Conservation (phyloP, 805 yeast species). For the Tetrapisispora namnaoensis region DNA sequence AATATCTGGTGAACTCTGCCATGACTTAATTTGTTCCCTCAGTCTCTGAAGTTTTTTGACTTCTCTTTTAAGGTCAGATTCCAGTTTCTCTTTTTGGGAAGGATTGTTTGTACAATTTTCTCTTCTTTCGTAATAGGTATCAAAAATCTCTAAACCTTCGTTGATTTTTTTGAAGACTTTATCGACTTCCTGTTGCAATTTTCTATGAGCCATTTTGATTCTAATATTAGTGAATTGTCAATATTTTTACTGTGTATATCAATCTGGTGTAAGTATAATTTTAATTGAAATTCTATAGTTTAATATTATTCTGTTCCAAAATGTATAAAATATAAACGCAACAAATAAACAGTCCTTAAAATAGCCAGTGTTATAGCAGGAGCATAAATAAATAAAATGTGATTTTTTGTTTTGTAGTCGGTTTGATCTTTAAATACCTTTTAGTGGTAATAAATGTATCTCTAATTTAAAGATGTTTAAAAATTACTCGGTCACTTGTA, state of each 20-base stretch:
- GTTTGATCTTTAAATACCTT: too few relatives aligned
- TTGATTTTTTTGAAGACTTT: constrained; percentile 77
- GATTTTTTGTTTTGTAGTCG: too few relatives aligned
- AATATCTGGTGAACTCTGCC: constrained; percentile 87
- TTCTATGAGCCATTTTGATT: constrained; percentile 36
- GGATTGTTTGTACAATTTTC: constrained; percentile 65
- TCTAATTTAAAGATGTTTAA: too few relatives aligned
- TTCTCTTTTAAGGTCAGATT: constrained; percentile 86
- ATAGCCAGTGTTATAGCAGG: not conserved
- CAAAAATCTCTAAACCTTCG: constrained; percentile 83
- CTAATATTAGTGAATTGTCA: not conserved
- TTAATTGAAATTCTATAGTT: not conserved
- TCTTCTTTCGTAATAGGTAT: constrained; percentile 76
- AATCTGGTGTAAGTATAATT: too few relatives aligned
- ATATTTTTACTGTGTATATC: too few relatives aligned
- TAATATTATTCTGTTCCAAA: not conserved
- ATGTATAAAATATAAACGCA: too few relatives aligned
- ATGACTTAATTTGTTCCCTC: constrained; percentile 89
- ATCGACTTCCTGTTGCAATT: constrained; percentile 67
- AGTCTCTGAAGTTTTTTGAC: constrained; percentile 88
- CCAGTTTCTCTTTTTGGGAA: constrained; percentile 88
- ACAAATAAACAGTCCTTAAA: not conserved
- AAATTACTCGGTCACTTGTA: too few relatives aligned
- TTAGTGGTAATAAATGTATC: too few relatives aligned
- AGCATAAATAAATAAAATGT: not conserved